Conservation (phyloP, 1,139 yeast species). For the Candida tropicalis region DNA sequence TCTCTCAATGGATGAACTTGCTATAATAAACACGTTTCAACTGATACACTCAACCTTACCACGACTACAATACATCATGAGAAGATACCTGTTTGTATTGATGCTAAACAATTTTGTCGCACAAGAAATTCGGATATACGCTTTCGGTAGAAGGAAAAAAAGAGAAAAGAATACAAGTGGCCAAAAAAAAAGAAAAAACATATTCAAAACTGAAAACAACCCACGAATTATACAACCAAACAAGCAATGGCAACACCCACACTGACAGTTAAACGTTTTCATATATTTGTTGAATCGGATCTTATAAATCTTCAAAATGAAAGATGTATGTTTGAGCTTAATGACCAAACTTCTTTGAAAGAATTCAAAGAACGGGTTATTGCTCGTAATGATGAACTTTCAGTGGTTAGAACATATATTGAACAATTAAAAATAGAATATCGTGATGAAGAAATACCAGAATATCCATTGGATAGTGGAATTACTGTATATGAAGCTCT, state of each 20-base stretch:
- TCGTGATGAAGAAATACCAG: conserved; percentile 15
- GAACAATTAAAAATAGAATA: conserved; percentile 29
- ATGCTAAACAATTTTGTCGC: too few relatives aligned
- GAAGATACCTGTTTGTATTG: too few relatives aligned
- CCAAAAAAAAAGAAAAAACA: background rate
- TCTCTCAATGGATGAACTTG: too few relatives aligned
- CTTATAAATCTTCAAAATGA: conserved; percentile 25
- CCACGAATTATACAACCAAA: too few relatives aligned
- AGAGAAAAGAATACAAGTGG: too few relatives aligned
- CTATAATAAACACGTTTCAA: too few relatives aligned
- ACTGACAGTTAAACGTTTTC: conserved; percentile 9
- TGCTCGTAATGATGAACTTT: conserved; percentile 25
- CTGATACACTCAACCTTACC: too few relatives aligned
- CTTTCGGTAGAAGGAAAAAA: too few relatives aligned
- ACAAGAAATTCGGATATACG: too few relatives aligned
- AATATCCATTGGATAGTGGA: conserved; percentile 14
- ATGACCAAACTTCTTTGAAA: conserved; percentile 22
- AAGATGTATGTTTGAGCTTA: conserved; percentile 28
- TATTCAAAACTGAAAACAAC: too few relatives aligned
- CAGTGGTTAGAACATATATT: conserved; percentile 32
- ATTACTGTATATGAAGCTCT: conserved; percentile 18
- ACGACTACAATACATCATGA: too few relatives aligned
- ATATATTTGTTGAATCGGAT: conserved; percentile 19
- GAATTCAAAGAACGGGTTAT: conserved; percentile 27
- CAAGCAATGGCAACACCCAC: background rate